Percentiles rank a stretch among this genome's conserved stretches.
These are phyloP conservation scores for Dioscorea alata DNA, from an alignment of 106 monocot genomes.

Conservation along the genomic window DNA sequence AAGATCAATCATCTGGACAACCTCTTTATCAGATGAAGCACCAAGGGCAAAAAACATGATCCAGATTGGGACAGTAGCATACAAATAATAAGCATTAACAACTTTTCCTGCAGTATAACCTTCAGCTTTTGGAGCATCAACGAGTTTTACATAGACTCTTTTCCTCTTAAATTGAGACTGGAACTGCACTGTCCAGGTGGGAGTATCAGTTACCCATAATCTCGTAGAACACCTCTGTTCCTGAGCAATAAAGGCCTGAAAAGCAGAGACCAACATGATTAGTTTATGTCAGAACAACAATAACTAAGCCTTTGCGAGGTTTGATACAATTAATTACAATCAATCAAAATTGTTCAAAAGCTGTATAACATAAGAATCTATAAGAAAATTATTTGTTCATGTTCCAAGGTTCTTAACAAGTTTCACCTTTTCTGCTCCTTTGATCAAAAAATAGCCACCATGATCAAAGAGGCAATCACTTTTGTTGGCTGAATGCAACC, in stretches of 20 bases:
- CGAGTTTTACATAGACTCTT: slow-evolving; percentile 61
- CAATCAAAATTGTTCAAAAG: no score
- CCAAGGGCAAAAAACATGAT: slow-evolving; percentile 92
- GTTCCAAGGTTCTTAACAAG: neutral
- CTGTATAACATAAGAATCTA: no score
- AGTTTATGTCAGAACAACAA: no score
- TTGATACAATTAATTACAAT: no score
- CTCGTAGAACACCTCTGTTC: slow-evolving; percentile 67
- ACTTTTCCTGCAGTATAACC: slow-evolving; percentile 34
- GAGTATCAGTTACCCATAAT: slow-evolving; percentile 71
- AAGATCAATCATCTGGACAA: slow-evolving; percentile 80
- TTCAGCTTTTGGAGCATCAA: slow-evolving; percentile 40
- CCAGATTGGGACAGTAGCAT: slow-evolving; percentile 76
- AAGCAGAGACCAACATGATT: neutral
- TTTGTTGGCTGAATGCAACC: slow-evolving; percentile 59
- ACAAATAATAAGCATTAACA: slow-evolving; percentile 57
- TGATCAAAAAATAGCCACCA: slow-evolving; percentile 95
- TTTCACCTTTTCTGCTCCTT: slow-evolving; percentile 93
- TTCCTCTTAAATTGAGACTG: slow-evolving; percentile 44
- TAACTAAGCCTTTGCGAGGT: no score
- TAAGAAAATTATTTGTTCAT: no score
- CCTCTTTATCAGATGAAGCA: slow-evolving; percentile 78
- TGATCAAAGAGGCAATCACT: slow-evolving; percentile 83
- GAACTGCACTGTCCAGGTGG: slow-evolving; percentile 54
- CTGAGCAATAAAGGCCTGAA: slow-evolving; percentile 84